Conservation (phyloP, 179 eudicot genomes). For the Corrigiola litoralis region DNA sequence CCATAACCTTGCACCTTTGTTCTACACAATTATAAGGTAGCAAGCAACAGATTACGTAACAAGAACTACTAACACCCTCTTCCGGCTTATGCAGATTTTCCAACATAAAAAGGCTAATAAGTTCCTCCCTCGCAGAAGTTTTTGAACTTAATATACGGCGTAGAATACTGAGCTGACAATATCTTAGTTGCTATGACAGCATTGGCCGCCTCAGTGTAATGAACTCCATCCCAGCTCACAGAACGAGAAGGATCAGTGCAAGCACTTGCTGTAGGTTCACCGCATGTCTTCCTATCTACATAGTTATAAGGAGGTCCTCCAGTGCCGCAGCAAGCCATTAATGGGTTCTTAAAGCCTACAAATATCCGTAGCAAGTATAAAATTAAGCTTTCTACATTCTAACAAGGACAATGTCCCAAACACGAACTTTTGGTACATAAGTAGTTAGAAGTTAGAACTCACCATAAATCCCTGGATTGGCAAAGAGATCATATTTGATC, state of each 20-base stretch:
- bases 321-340: conserved; percentile 75
- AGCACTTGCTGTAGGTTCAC: conserved; percentile 57
- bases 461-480: conserved; percentile 66
- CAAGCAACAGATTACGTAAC: no score
- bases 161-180: conserved; percentile 58
- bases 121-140: conserved; percentile 13
- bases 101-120: not conserved
- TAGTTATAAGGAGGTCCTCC: conserved; percentile 87
- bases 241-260: conserved; percentile 58
- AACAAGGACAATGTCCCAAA: not conserved
- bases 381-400: not conserved
- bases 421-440: not conserved
- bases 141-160: conserved; percentile 20
- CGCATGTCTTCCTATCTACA: conserved; percentile 53
- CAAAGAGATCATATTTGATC: conserved; percentile 69
- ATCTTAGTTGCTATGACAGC: conserved; percentile 61
- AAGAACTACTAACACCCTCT: no score
- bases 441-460: not conserved
- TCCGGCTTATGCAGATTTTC: not conserved
- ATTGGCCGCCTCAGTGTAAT: conserved; percentile 89
- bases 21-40: no score
- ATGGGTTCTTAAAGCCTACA: conserved; percentile 77
- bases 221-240: conserved; percentile 89
- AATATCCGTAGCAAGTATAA: not conserved
- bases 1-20: no score